Evolutionary conservation across 768 basidiomycete genomes (phyloP).

Genomic region (Kwoniella sp.): DNA sequence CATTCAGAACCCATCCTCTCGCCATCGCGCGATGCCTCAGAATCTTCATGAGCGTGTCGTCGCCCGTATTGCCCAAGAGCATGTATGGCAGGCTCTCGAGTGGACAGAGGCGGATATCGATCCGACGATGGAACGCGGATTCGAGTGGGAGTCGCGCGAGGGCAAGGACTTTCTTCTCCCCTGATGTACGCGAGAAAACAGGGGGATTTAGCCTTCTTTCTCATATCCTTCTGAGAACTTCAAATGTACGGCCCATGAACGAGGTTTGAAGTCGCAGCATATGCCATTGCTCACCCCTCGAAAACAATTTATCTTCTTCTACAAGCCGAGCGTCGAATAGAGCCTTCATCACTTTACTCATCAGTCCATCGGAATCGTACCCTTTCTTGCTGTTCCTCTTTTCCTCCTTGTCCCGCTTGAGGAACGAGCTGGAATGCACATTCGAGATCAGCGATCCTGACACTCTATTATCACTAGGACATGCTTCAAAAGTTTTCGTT

Average conservation of each 20-base stretch:
- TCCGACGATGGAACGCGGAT: constrained; percentile 39
- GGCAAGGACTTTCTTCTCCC: constrained; percentile 45
- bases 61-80: constrained; percentile 53
- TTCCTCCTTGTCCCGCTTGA: constrained; percentile 24
- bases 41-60: constrained; percentile 51
- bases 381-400: constrained; percentile 21
- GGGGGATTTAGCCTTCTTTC: too few species aligned
- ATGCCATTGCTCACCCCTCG: constrained; percentile 28
- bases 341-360: constrained; percentile 37
- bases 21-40: constrained; percentile 36
- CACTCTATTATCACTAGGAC: too few species aligned
- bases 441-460: too few species aligned
- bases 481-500: too few species aligned
- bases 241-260: background rate
- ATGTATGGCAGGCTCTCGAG: constrained; percentile 44
- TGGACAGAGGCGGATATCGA: constrained; percentile 52
- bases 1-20: constrained; percentile 49
- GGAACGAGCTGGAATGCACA: constrained; percentile 24
- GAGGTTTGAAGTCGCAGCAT: background rate
- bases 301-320: constrained; percentile 35
- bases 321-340: constrained; percentile 36
- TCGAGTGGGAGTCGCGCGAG: constrained; percentile 38
- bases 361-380: constrained; percentile 25
- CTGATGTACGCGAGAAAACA: too few species aligned
- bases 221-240: background rate